Evolutionary conservation across 2,329 filamentous ascomycete species (phyloP), one percentile per base, ranked within the genome.

Genomic region (Diaporthe sp.): DNA sequence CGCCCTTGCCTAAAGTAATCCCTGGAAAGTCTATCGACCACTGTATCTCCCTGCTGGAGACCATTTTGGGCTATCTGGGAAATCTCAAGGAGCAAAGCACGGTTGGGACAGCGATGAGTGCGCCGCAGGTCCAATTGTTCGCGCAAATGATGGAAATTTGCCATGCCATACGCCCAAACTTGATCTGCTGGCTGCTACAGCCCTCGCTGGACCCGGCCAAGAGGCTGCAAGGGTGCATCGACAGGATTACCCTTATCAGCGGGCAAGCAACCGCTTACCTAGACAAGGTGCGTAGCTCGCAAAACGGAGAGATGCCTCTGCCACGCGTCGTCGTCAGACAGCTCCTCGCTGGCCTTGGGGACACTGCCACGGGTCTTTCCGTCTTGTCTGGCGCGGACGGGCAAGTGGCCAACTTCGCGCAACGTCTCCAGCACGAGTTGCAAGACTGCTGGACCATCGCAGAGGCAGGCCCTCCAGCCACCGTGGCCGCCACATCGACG

Each of bases 361-460:
- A 72, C n/a, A 54, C 60, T 17, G 30, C n/a, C 15, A 30, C 55
- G 15, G 61, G 40, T 30, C 70, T 66, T 64, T 45, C 19, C 35
- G 7, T 45, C 13, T 40, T 54, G 19, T 55, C 57, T 4, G 28
- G 72, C 71, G 76, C 42, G 75, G 76, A 83, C 42, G 73, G 82
- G 3, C 80, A 86, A 35, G 79, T 86, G 12, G 78, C 81, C 40
- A 82, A 76, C 55, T 89, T 89, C 72, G 80, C 81, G 9, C 81
- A 82, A 22, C 83, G 84, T 66, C 86, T 90, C 50, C 72, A 83
- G 7, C 81, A 83, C 12, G 87, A 90, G 55, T 83, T 89, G 15
- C 80, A 80, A 5, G 83, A 82, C 58, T 86, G 85, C 55, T 90
- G 88, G 88, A 74, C 82, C 10, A 78, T 81, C 1, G 79, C 80